Conservation (phyloP, 1,139 yeast genomes). For the Yamadazyma oceani region DNA sequence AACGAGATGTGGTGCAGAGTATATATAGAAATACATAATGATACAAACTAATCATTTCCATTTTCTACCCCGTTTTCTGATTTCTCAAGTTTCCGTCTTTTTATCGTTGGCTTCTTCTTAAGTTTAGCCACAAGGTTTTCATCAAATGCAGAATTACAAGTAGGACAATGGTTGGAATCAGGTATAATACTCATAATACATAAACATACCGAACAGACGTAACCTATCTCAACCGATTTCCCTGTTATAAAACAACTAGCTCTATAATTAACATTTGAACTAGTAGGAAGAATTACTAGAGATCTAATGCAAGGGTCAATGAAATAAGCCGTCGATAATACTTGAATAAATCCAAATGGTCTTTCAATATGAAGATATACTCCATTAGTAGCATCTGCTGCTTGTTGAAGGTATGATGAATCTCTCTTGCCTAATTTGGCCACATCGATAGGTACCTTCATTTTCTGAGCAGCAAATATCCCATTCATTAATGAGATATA, state of each 20-base stretch:
- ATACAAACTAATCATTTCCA: background rate
- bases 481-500: slow-evolving; percentile 95
- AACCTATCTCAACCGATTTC: slow-evolving; percentile 86
- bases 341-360: slow-evolving; percentile 77
- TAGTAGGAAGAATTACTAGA: slow-evolving; percentile 77
- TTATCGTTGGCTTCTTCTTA: slow-evolving; percentile 56
- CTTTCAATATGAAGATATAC: slow-evolving; percentile 75
- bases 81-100: slow-evolving; percentile 34
- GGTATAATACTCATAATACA: slow-evolving; percentile 73
- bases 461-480: slow-evolving; percentile 92
- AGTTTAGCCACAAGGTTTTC: slow-evolving; percentile 43
- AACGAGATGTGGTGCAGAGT: too few relatives aligned
- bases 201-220: slow-evolving; percentile 91
- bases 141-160: slow-evolving; percentile 52
- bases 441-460: slow-evolving; percentile 86
- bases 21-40: too few relatives aligned
- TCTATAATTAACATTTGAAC: slow-evolving; percentile 84
- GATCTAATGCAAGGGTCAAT: slow-evolving; percentile 82
- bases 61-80: background rate
- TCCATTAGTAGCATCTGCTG: slow-evolving; percentile 93
- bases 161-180: slow-evolving; percentile 54
- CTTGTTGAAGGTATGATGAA: slow-evolving; percentile 90
- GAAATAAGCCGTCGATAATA: slow-evolving; percentile 61
- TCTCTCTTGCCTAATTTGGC: slow-evolving; percentile 72
- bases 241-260: slow-evolving; percentile 95